Percentiles rank a stretch among this genome's conserved stretches.
phyloP scores from a whole-genome alignment of 1,284 basidiomycete species.

The Sanghuangporus sanghuang region DNA sequence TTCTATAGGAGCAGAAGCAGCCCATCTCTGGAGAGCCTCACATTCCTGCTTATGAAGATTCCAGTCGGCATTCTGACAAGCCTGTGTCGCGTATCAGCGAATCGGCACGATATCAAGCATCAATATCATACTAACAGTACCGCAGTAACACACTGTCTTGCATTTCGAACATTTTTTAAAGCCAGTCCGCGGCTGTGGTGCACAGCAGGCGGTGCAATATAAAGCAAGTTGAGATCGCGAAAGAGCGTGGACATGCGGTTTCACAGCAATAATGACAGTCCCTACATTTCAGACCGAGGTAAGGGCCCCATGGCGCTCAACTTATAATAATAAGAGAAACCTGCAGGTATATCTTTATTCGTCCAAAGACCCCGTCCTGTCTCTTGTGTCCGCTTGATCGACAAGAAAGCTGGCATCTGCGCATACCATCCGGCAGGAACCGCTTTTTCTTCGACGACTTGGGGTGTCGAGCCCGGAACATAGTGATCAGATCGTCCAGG shows the following conservation, averaged over 20 bases:
- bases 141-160: slow-evolving; percentile 67
- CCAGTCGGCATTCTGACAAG: slow-evolving; percentile 81
- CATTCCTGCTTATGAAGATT: slow-evolving; percentile 74
- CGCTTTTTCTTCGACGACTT: too few relatives aligned
- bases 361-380: slow-evolving; percentile 30
- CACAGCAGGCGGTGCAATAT: slow-evolving; percentile 69
- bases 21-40: slow-evolving; percentile 56
- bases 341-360: slow-evolving; percentile 31
- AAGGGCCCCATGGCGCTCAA: not conserved
- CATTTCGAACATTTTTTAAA: slow-evolving; percentile 72
- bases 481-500: not conserved
- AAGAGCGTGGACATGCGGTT: slow-evolving; percentile 61
- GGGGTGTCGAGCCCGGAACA: not conserved
- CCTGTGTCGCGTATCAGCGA: slow-evolving; percentile 33
- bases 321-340: slow-evolving; percentile 26
- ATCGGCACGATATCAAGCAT: not conserved
- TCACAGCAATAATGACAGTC: slow-evolving; percentile 45
- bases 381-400: slow-evolving; percentile 4
- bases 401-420: slow-evolving; percentile 3
- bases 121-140: slow-evolving; percentile 41
- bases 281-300: slow-evolving; percentile 38
- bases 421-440: slow-evolving; percentile 7
- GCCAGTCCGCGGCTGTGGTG: slow-evolving; percentile 28
- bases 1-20: slow-evolving; percentile 34
- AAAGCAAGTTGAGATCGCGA: slow-evolving; percentile 56